Base-by-base conservation (phyloP, 2,329 filamentous ascomycete genomes). In the Ascochyta koolunga region DNA sequence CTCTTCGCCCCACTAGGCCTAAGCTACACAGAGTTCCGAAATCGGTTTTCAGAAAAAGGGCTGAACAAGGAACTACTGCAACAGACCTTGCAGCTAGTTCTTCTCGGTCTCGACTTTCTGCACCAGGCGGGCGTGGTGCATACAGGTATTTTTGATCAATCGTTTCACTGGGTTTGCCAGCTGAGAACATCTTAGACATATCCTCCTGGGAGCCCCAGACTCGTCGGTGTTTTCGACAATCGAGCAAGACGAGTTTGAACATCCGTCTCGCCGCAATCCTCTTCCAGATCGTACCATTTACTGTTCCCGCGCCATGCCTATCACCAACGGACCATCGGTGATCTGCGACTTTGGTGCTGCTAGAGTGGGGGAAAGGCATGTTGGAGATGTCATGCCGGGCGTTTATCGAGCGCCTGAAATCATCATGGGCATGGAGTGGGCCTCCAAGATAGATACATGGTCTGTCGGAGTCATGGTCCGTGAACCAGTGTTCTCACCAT, bases 271-370 rank as follows among this genome's bases (percentile, higher is more conserved):
- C 21, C 36, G 45, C 35, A 48, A 48, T 33, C 25, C 35, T 2
- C 41, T 44, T 11, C 8, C 19, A 25, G 41, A 36, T 33, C 41
- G 31, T 18, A 44, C 29, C 2, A 36, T 35, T 16, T 44, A 44
- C 13, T 15, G 31, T 35, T 44, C 41, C 21, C 21, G n/a, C 22
- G 11, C 41, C 29, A 35, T 44, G 31, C 31, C 41, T 44, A 5
- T 44, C 21, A 44, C 41, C 6, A 35, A 16, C 31, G 29, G 41
- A 7, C 19, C 19, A 24, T 18, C 19, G 18, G 15, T 43, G 31
- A 43, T 43, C 18, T 43, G 40, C 27, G 40, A 43, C 16, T 43
- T 43, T 33, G 40, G 40, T 43, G 40, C 40, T 43, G 40, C 40
- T 33, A 33, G 29, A 16, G 7, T 43, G 1, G 40, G 40, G 21